Percentiles rank a stretch among this genome's conserved stretches.
Evolutionary conservation across 2,329 filamentous ascomycete genomes (phyloP).

Genomic region (Colletotrichum sp.): DNA sequence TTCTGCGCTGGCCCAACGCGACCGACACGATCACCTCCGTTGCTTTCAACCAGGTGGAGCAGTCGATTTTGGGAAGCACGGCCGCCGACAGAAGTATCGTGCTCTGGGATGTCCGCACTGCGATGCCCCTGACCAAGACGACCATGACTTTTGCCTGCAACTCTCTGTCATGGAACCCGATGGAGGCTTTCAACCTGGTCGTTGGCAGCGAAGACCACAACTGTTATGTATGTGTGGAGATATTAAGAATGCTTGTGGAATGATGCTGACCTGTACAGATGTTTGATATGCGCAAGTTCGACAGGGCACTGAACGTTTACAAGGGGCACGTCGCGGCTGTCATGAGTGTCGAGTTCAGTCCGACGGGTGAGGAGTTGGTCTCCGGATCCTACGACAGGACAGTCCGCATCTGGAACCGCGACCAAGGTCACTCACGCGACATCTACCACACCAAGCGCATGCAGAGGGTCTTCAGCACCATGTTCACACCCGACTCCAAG

Average conservation of each 20-base stretch:
- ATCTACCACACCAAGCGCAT: constrained; percentile 98
- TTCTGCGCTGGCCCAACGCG: constrained; percentile 84
- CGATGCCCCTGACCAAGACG: constrained; percentile 80
- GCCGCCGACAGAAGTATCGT: constrained; percentile 87
- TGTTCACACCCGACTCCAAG: constrained; percentile 87
- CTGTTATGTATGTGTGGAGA: constrained; percentile 47
- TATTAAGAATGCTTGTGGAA: neutral
- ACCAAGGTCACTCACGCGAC: constrained; percentile 84
- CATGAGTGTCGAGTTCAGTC: constrained; percentile 95
- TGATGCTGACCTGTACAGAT: constrained; percentile 37
- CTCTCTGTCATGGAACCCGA: constrained; percentile 89
- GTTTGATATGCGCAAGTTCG: constrained; percentile 93
- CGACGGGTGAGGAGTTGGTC: constrained; percentile 92
- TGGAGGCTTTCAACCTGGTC: constrained; percentile 96
- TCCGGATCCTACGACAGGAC: constrained; percentile 87
- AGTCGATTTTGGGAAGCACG: constrained; percentile 84
- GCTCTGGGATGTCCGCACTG: constrained; percentile 90
- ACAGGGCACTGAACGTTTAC: constrained; percentile 85
- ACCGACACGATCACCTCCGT: constrained; percentile 90
- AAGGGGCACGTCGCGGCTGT: constrained; percentile 90
- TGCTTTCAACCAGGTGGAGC: constrained; percentile 93
- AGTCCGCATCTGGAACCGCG: constrained; percentile 82
- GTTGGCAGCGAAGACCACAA: constrained; percentile 96
- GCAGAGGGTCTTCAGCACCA: constrained; percentile 88
- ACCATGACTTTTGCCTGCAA: constrained; percentile 85